Base-by-base conservation (phyloP, 176 grass and related monocot genomes). In the Cenchrus purpureus region DNA sequence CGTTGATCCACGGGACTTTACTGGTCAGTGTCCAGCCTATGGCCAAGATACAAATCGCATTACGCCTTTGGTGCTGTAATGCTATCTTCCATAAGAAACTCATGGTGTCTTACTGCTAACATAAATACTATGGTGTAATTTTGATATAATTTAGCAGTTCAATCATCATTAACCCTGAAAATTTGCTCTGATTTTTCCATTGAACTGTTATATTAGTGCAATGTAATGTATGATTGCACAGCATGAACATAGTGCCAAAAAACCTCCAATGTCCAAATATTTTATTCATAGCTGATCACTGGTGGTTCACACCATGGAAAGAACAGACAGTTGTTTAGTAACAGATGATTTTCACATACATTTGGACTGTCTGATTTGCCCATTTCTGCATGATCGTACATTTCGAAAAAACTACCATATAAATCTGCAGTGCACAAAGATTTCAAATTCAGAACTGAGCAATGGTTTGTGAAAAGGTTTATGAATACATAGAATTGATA, bases 21-120 rank as follows among this genome's bases (percentile, higher is more conserved):
- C 65, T 78, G 91, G 91, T 92, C 73, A 89, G 91, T 54, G 45
- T 77, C 16, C 40, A 68, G 37, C 50, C 76, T 52, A 76, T 71
- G 42, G 68, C 72, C 54, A 56, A 8, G 79, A 73, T 15, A 56
- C 43, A 74, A 65, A 50, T 45, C 71, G 15, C 12, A 51, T 43
- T 29, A 43, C 53, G 58, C 72, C n/a, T n/a, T 10, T 46, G 31
- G 15, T 56, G 19, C 19, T 59, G 56, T n/a, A n/a, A 59, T n/a
- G 7, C 19, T n/a, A 59, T 59, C 56, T 59, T 59, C 56, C 56
- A 59, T 9, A 54, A 15, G 12, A 54, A 54, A 54, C 2, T n/a
- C 56, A 59, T 59, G 17, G 56, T 9, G 19, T 10, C 56, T n/a
- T 59, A 1, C 19, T 59, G 19, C 19, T n/a, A 59, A 59, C 19